Evolutionary conservation across 2,329 filamentous ascomycete genomes (phyloP), one percentile per base, ranked within the genome.

Genomic region (Sphaerulina musiva): DNA sequence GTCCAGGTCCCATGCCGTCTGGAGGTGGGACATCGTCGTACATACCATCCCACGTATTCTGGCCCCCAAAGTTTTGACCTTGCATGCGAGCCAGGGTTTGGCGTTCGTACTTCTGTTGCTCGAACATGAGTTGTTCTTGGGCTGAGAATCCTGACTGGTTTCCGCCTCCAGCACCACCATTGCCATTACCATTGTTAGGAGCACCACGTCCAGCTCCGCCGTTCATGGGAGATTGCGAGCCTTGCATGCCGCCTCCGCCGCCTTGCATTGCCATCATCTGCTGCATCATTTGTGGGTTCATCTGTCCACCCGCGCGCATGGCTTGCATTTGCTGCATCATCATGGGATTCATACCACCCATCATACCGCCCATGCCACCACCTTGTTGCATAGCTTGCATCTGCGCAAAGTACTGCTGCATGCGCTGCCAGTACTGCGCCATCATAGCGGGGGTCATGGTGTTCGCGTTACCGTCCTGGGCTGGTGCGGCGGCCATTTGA

Each of bases 361-460:
- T 61, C 63, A 67, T 67, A 23, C 71, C 72, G 31, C 73, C 75
- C 84, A 92, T 92, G 20, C 74, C 75, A 64, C 70, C 58, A 64
- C 34, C 57, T 46, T 73, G 72, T 53, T 64, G 71, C 48, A 51
- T 51, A 62, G 49, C 72, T 71, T 64, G 74, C 71, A 60, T 66
- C 66, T 95, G 85, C 54, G 85, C 79, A 72, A 96, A 95, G 73
- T 95, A 95, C 70, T 95, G 89, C 72, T 98, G 93, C 92, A 98
- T 97, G 46, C 91, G 84, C 71, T 95, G 89, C 83, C 93, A 95
- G 74, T 97, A 96, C 70, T 96, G 91, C 2, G 93, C 93, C 90
- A 97, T 96, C 77, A 95, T 85, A 67, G 95, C 90, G 0, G 92
- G 92, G 17, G 88, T 95, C 87, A 97, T 95, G 59, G 86, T 85